These are phyloP conservation scores for Tylopilus subfusipes DNA, from an alignment of 768 basidiomycete species.

Conservation along the genomic window DNA sequence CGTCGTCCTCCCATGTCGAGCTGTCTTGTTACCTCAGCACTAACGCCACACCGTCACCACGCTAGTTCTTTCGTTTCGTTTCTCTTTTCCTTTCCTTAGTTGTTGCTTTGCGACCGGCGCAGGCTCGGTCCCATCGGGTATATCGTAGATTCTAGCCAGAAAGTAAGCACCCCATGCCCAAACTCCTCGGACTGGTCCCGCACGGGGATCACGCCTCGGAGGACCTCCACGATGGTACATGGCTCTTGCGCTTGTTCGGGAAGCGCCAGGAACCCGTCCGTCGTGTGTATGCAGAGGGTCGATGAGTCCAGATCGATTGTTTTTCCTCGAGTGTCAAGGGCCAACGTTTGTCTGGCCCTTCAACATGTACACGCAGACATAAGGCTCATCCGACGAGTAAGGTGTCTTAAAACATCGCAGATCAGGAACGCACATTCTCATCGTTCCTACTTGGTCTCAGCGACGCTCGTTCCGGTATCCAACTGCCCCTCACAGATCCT, in stretches of 20 bases:
- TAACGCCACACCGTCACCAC: background rate
- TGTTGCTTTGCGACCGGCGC: background rate
- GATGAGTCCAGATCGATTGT: background rate
- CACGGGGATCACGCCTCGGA: background rate
- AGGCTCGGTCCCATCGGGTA: background rate
- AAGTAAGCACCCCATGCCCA: background rate
- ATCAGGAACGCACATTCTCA: slow-evolving; percentile 17
- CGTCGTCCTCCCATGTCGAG: background rate
- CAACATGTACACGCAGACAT: too few species aligned
- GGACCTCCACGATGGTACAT: slow-evolving; percentile 1
- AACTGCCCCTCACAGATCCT: slow-evolving; percentile 20
- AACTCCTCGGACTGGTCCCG: slow-evolving; percentile 21
- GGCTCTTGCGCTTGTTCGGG: background rate
- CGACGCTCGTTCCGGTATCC: slow-evolving; percentile 8
- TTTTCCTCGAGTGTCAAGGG: background rate
- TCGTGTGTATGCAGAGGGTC: too few species aligned
- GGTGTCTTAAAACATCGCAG: slow-evolving; percentile 18
- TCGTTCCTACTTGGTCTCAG: slow-evolving; percentile 5
- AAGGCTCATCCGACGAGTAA: slow-evolving; percentile 4
- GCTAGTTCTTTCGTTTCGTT: background rate
- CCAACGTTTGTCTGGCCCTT: too few species aligned
- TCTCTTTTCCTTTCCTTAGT: background rate
- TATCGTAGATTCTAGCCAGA: background rate
- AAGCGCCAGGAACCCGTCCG: background rate
- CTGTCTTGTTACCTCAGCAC: too few species aligned